phyloP scores from a whole-genome alignment of 768 basidiomycete genomes.

The Hemileccinum rubropunctum region DNA sequence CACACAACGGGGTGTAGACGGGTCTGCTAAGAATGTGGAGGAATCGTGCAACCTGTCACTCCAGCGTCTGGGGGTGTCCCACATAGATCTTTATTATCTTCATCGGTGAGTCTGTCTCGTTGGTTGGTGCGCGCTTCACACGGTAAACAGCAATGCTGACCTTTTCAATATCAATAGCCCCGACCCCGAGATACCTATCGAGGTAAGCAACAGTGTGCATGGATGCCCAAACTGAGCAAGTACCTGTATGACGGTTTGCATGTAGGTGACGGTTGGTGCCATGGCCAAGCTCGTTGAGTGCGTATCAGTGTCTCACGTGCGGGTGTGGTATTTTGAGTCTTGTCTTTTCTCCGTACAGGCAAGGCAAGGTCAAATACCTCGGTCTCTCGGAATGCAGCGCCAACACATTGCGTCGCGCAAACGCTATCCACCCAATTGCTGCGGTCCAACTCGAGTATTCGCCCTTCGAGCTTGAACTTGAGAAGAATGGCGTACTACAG shows the following conservation, averaged over 20 bases:
- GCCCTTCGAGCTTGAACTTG: constrained; percentile 47
- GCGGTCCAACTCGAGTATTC: constrained; percentile 53
- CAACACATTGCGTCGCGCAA: constrained; percentile 46
- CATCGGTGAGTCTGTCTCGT: constrained; percentile 32
- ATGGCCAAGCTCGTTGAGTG: constrained; percentile 55
- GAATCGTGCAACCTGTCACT: constrained; percentile 40
- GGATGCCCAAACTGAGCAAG: not conserved
- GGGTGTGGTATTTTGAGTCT: not conserved
- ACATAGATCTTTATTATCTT: constrained; percentile 47
- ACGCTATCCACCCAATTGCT: constrained; percentile 48
- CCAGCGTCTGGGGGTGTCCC: constrained; percentile 38
- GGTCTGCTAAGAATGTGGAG: constrained; percentile 42
- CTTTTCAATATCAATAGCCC: constrained; percentile 25
- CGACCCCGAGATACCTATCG: constrained; percentile 45
- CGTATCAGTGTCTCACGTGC: not conserved
- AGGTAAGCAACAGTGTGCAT: constrained; percentile 27
- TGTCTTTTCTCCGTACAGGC: constrained; percentile 20
- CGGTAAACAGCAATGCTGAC: not conserved
- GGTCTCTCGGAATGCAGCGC: constrained; percentile 54
- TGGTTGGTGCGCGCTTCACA: no score
- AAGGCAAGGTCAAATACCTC: constrained; percentile 44
- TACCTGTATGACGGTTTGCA: no score
- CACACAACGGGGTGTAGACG: constrained; percentile 26
- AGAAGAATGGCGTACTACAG: constrained; percentile 41
- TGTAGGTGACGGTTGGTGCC: constrained; percentile 41